Evolutionary conservation across 2,329 filamentous ascomycete species (phyloP), one percentile per base, ranked within the genome.

Genomic region (Diaporthe caulivora): DNA sequence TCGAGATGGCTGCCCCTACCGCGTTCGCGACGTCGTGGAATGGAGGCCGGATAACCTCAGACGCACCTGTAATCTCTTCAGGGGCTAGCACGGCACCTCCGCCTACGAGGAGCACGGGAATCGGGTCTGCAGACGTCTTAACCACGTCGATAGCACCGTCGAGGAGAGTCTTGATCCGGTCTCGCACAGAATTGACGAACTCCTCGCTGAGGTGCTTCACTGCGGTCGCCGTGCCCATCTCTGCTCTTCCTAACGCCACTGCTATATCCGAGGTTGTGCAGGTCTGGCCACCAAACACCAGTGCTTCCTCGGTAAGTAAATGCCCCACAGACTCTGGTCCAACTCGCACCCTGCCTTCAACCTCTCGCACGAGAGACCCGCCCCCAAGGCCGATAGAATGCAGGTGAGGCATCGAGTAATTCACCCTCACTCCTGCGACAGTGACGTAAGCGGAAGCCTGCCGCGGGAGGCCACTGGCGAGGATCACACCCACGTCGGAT

Each of bases 261-360:
- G 78, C 77, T 37, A 84, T 40, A 75, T 89, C 87, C 0, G 88
- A 89, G 3, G 87, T 83, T 0, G 88, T 90, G 7, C 84, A 78
- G 6, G 83, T 80, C 72, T 82, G 80, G 37, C 85, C 87, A 13
- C 84, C 84, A 72, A 89, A 89, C 0, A 88, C 81, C 3, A 84
- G 78, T 0, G 86, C 84, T 69, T 87, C 84, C 21, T 83, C 81
- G 1, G 82, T 80, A 5, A 89, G 80, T 65, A 85, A 82, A 51
- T 87, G 83, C 0, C 85, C 87, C 10, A 89, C 87, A 8, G 84
- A 86, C 37, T 88, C 86, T 1, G 87, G 87, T 0, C 87, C 87
- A n/a, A 87, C 84, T 4, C 80, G 81, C 15, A 84, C 74, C 74
- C 80, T 79, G 2, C 80, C 73, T 17, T 70, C 64, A 11, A 80